phyloP scores from a whole-genome alignment of 441 rosid species.

The Croton laevigatus region DNA sequence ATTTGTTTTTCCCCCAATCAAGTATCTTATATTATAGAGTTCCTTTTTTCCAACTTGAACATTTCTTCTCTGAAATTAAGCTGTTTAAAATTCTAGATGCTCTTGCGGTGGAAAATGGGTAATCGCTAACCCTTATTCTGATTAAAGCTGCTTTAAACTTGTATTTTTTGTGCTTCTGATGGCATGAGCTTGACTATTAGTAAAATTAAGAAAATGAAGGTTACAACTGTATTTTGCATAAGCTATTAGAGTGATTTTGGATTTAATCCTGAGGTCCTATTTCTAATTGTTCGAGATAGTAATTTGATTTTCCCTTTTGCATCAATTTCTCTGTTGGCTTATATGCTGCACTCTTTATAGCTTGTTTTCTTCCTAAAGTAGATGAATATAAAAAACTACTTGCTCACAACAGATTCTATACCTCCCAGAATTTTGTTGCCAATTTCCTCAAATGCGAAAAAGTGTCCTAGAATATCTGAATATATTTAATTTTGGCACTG shows the following conservation, averaged over 20 bases:
- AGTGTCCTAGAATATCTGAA: neutral
- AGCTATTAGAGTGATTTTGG: neutral
- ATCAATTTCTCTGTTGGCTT: neutral
- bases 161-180: constrained; percentile 6
- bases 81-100: neutral
- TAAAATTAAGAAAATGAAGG: neutral
- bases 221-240: neutral
- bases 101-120: neutral
- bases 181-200: neutral
- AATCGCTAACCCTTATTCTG: neutral
- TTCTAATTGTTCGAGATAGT: neutral
- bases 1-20: neutral
- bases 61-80: neutral
- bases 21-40: neutral
- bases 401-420: neutral
- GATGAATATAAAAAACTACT: neutral
- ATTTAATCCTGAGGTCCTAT: neutral
- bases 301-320: neutral
- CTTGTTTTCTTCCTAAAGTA: neutral
- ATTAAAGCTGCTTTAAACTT: constrained; percentile 1
- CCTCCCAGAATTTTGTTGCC: neutral
- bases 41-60: neutral
- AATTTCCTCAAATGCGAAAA: neutral
- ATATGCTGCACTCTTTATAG: neutral
- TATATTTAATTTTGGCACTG: neutral